Evolutionary conservation across 495 filamentous ascomycete species (phyloP).

Genomic region (Hypoxylon rickii): DNA sequence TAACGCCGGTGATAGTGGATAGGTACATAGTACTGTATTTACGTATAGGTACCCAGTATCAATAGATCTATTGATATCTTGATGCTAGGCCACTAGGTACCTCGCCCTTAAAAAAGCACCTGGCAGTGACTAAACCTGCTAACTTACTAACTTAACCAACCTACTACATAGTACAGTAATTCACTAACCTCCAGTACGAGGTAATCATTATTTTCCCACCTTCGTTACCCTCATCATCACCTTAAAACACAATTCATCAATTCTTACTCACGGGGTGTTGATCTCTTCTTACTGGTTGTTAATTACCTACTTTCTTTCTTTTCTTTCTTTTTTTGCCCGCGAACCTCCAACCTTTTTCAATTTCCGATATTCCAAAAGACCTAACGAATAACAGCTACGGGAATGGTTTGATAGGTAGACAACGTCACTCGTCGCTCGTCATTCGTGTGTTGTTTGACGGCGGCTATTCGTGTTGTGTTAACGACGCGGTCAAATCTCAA

Average conservation of each 20-base stretch:
- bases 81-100: background rate
- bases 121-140: too few relatives aligned
- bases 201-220: slow-evolving; percentile 8
- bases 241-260: slow-evolving; percentile 21
- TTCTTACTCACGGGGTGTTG: too few relatives aligned
- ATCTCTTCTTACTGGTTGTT: too few relatives aligned
- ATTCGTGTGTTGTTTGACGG: slow-evolving; percentile 14
- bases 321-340: background rate
- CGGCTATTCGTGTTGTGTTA: slow-evolving; percentile 18
- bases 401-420: slow-evolving; percentile 4
- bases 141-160: background rate
- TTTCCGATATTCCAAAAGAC: too few relatives aligned
- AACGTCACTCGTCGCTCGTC: too few relatives aligned
- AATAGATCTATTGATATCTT: too few relatives aligned
- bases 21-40: background rate
- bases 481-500: slow-evolving; percentile 4
- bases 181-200: background rate
- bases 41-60: background rate
- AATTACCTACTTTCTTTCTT: background rate
- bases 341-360: too few relatives aligned
- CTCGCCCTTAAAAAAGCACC: too few relatives aligned
- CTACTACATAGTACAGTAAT: background rate
- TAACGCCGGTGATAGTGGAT: too few relatives aligned
- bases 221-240: slow-evolving; percentile 25
- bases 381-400: too few relatives aligned